Base-by-base conservation (phyloP, 2,329 filamentous ascomycete genomes). In the Neonectria coccinea region DNA sequence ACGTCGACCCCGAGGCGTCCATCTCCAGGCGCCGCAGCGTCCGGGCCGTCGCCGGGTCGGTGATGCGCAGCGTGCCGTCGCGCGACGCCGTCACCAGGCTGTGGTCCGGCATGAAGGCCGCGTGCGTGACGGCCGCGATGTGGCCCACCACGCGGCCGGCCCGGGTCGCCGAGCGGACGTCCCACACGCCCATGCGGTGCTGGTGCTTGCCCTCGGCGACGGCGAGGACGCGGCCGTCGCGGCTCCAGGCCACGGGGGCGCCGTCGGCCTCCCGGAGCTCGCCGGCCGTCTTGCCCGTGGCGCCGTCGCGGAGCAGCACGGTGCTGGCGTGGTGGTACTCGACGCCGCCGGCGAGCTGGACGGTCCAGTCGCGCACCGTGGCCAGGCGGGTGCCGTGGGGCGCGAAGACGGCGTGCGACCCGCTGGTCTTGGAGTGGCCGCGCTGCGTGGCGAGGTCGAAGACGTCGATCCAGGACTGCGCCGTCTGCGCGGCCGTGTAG, bases 31-130 rank as follows among this genome's bases (percentile, higher is more conserved):
- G 74, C 52, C 73, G 71, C 25, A 79, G 64, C n/a, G 80, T 82
- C 68, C 73, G 73, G 51, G 73, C 74, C 3, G 75, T 76, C 11
- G 41, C 36, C 0, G 75, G 67, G 53, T 79, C 70, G 31, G 77
- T 81, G 57, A 82, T 68, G 42, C 81, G 72, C 22, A 80, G 67
- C 1, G 75, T 80, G 2, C 80, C 79, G 12, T 82, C 81, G 22
- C 71, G 69, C 1, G 78, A 79, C 11, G 75, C 69, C 0, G 78
- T 81, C 3, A 80, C 79, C 2, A 83, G 61, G 41, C 62, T 71
- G 8, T 65, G 66, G 16, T 75, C 73, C 0, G 76, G 72, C 48
- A 74, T 71, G 16, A 82, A 81, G 44, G 74, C 74, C 3, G 78
- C 71, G 71, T 81, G 78, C 5, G 77, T 81, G 29, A 82, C 71